These are phyloP conservation scores for Pythium coloratum DNA, from an alignment of 352 stramenopile species.

Conservation along the genomic window DNA sequence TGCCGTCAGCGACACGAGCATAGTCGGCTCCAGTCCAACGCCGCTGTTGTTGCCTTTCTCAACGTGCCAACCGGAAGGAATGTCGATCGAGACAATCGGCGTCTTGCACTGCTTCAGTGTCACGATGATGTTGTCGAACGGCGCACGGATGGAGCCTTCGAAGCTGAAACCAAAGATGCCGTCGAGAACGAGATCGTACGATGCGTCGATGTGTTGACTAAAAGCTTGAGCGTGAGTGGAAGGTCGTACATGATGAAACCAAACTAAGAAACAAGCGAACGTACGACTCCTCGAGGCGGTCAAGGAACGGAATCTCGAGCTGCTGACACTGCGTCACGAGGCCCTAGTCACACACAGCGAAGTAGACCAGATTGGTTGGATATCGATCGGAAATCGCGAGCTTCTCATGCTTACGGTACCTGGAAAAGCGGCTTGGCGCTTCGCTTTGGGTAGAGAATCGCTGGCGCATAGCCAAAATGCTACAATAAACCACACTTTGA, in stretches of 20 bases:
- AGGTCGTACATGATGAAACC: not conserved
- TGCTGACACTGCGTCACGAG: constrained; percentile 77
- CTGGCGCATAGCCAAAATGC: constrained; percentile 95
- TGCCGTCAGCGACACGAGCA: constrained; percentile 97
- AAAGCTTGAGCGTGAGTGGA: not conserved
- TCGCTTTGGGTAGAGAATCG: constrained; percentile 95
- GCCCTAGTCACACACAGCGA: constrained; percentile 31
- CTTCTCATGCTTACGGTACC: constrained; percentile 26
- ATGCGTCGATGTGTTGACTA: constrained; percentile 41
- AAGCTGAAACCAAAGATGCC: constrained; percentile 99
- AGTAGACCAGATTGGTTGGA: not conserved
- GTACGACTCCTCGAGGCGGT: constrained; percentile 46
- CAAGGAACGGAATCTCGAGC: constrained; percentile 80
- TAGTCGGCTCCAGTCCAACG: constrained; percentile 85
- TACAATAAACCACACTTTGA: constrained; percentile 17
- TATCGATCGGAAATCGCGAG: not conserved
- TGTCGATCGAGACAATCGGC: constrained; percentile 96
- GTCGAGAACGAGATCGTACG: constrained; percentile 95
- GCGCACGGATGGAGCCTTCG: constrained; percentile 81
- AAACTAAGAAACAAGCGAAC: not conserved
- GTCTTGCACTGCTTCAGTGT: constrained; percentile 53
- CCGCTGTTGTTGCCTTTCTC: constrained; percentile 84
- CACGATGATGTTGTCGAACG: constrained; percentile 90
- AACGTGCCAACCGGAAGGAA: constrained; percentile 98
- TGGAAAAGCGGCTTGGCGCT: constrained; percentile 79